Base-by-base conservation (phyloP, 2,329 filamentous ascomycete genomes). In the Didymella segeticola region DNA sequence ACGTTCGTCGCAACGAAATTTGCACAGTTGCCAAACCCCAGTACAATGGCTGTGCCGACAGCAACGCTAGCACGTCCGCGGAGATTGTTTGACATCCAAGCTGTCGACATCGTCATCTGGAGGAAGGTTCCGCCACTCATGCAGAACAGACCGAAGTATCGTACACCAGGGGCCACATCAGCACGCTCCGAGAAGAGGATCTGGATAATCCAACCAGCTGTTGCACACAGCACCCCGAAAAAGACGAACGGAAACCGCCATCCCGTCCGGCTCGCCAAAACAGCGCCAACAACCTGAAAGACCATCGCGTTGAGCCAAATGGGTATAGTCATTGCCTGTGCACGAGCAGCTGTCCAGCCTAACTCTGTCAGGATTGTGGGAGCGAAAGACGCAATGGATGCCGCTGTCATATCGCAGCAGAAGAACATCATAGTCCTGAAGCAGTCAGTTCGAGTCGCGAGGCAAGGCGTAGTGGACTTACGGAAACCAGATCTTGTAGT, bases 401-500 rank as follows among this genome's bases (percentile, higher is more conserved):
- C 67, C 9, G 69, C 69, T 11, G 69, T 70, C 64, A 70, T 69
- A 42, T 72, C 69, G 54, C 67, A 69, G 56, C 69, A 72, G 59
- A 72, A 69, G 57, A 72, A 72, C 60, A 70, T 67, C n/a, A 70
- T 39, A 5, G 62, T 64, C 4, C 68, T 71, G 22, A 23, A 5
- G 14, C 8, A 19, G 42, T 66, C 19, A 67, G 56, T 36, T 46
- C 27, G 5, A 19, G 12, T 4, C 9, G 10, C 14, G 23, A 1
- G 4, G 17, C 4, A 30, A 15, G 20, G 2, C 80, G 68, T 79
- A 77, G 56, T 79, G 71, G 77, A 30, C 78, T 70, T 23, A 81
- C 82, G 69, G 82, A 81, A 56, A 82, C 79, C 67, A 82, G 78
- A 75, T 83, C 81, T 74, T 84, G 80, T 69, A 85, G 69, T 82